phyloP scores from a whole-genome alignment of 1,284 basidiomycete species.

The Ceratobasidium sp. region DNA sequence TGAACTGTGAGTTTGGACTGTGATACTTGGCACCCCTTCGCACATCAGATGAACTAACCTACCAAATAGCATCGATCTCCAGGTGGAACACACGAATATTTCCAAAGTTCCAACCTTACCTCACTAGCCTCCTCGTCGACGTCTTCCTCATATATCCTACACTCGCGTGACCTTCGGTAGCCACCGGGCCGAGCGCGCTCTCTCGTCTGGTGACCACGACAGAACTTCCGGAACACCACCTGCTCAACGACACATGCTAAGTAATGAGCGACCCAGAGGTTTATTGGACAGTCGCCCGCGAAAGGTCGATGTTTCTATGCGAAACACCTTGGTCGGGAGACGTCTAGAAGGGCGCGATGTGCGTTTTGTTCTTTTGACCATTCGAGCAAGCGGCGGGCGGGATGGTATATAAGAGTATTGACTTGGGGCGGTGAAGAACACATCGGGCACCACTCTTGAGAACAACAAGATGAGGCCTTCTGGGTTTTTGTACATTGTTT shows the following conservation, averaged over 20 bases:
- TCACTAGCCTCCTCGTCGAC: background rate
- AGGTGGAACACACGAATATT: background rate
- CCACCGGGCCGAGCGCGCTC: background rate
- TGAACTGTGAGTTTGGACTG: too few relatives aligned
- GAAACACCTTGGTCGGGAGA: background rate
- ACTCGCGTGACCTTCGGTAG: constrained; percentile 35
- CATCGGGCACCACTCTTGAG: background rate
- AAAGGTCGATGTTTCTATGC: too few relatives aligned
- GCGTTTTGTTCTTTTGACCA: background rate
- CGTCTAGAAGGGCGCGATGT: constrained; percentile 21
- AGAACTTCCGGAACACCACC: constrained; percentile 18
- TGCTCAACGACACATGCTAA: background rate
- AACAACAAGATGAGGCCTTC: constrained; percentile 27
- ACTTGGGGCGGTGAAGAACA: background rate
- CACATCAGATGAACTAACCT: too few relatives aligned
- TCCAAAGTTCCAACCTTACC: constrained; percentile 1
- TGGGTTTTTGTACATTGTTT: constrained; percentile 25
- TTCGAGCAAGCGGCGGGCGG: background rate
- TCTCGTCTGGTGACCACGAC: constrained; percentile 33
- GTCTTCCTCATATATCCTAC: constrained; percentile 25
- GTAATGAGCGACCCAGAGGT: too few relatives aligned
- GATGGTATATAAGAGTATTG: constrained; percentile 31
- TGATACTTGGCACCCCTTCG: too few relatives aligned
- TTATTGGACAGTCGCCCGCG: too few relatives aligned
- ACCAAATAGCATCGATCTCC: too few relatives aligned